These are phyloP conservation scores for Spongospora subterranea DNA, from an alignment of 208 protist species.

Conservation along the genomic window DNA sequence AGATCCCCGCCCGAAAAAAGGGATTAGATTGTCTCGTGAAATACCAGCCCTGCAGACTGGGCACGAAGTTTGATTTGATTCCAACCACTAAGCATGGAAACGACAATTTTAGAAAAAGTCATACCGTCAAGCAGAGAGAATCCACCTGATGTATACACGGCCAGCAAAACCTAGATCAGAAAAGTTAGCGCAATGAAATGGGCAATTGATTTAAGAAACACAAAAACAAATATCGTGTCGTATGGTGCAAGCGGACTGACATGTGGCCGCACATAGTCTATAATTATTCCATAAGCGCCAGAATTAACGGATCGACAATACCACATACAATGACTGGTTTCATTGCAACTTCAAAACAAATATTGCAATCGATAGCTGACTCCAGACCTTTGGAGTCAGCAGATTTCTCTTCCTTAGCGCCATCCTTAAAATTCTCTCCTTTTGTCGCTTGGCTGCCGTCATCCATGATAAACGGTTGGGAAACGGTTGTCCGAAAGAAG, in stretches of 20 bases:
- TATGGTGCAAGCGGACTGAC: neutral
- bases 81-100: neutral
- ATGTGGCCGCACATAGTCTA: slow-evolving; percentile 49
- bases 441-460: too few relatives aligned
- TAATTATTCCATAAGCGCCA: neutral
- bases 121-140: neutral
- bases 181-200: neutral
- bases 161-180: slow-evolving; percentile 8
- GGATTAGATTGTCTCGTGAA: slow-evolving; percentile 2
- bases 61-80: neutral
- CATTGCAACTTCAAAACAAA: slow-evolving; percentile 12
- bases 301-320: neutral
- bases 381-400: too few relatives aligned
- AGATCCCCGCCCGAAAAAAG: slow-evolving; percentile 16
- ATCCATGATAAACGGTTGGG: too few relatives aligned
- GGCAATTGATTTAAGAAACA: neutral
- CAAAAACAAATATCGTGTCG: neutral
- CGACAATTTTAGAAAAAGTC: neutral
- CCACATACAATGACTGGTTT: slow-evolving; percentile 22
- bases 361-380: slow-evolving; percentile 1
- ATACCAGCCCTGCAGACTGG: slow-evolving; percentile 36
- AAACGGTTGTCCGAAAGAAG: too few relatives aligned
- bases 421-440: too few relatives aligned
- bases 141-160: neutral
- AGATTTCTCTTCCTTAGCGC: too few relatives aligned